Percentiles rank a stretch among this genome's conserved stretches.
Conservation (phyloP, 345 rosid genomes). For the Populus nigra region DNA sequence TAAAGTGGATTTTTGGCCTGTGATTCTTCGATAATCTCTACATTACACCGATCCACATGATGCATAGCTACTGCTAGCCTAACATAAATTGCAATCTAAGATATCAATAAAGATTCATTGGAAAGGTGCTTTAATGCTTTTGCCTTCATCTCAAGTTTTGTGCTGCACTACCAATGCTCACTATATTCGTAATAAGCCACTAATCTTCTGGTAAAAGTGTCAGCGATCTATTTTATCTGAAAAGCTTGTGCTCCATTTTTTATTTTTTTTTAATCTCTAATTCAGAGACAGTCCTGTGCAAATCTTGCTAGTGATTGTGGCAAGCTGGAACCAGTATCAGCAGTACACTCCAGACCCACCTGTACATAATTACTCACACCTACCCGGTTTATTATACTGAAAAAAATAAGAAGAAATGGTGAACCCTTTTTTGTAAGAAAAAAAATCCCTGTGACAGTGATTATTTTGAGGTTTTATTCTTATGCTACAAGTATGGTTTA, state of each 20-base stretch:
- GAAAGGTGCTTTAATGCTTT: conserved; percentile 27
- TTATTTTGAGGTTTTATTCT: not conserved
- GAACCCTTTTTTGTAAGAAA: not conserved
- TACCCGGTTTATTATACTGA: not conserved
- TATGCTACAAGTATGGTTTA: not conserved
- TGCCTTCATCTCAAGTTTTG: conserved; percentile 33
- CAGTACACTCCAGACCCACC: not conserved
- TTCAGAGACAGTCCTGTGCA: not conserved
- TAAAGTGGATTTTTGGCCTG: conserved; percentile 5
- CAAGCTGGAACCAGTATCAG: not conserved
- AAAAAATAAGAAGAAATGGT: not conserved
- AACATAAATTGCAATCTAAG: conserved; percentile 38
- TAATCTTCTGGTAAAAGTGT: not conserved
- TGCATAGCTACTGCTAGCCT: conserved; percentile 13
- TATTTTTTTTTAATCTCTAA: not conserved
- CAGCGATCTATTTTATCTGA: not conserved
- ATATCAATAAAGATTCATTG: not conserved
- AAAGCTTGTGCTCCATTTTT: not conserved
- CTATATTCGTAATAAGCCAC: not conserved
- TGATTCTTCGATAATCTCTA: not conserved
- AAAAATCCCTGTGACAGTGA: not conserved
- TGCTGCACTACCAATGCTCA: not conserved
- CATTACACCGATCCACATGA: conserved; percentile 16
- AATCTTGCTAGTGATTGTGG: not conserved
- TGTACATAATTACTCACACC: not conserved